Evolutionary conservation across 192 early-diverging fungal genomes (phyloP).

Genomic region (Linnemannia hyalina): DNA sequence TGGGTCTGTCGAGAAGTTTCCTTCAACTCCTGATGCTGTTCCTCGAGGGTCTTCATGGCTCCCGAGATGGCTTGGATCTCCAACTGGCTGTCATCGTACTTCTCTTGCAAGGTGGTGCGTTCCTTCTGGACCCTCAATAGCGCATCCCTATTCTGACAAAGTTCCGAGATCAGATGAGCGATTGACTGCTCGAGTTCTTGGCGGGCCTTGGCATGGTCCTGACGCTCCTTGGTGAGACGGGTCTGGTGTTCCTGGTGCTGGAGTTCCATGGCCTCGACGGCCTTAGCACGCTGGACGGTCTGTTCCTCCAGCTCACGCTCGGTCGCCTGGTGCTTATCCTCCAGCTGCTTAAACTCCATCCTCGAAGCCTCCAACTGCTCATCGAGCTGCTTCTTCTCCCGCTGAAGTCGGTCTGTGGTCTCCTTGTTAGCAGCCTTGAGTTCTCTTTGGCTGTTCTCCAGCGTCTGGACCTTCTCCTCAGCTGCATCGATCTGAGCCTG

Average conservation of each 20-base stretch:
- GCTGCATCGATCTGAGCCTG: conserved; percentile 19
- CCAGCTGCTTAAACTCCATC: neutral
- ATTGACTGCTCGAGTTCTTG: conserved; percentile 31
- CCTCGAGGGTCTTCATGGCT: conserved; percentile 4
- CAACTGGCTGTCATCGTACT: conserved; percentile 23
- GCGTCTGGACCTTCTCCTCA: neutral
- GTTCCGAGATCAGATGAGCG: conserved; percentile 23
- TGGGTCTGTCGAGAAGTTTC: conserved; percentile 8
- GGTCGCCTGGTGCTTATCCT: conserved; percentile 15
- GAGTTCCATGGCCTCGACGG: conserved; percentile 24
- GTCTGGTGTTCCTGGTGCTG: conserved; percentile 36
- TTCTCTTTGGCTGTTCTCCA: conserved; percentile 4
- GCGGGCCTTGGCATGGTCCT: conserved; percentile 17
- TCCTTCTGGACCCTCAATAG: conserved; percentile 25
- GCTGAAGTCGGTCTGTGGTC: conserved; percentile 1
- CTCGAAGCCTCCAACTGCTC: neutral
- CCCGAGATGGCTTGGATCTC: conserved; percentile 19
- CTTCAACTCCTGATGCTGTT: conserved; percentile 15
- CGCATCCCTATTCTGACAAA: conserved; percentile 34
- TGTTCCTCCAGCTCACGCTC: conserved; percentile 12
- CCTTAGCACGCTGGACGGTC: conserved; percentile 11
- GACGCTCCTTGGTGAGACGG: conserved; percentile 11
- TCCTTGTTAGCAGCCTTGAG: neutral
- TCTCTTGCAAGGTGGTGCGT: conserved; percentile 6
- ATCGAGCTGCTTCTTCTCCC: conserved; percentile 22